These are phyloP conservation scores for Cladophialophora exuberans DNA, from an alignment of 2,329 filamentous ascomycete species.

Conservation along the genomic window DNA sequence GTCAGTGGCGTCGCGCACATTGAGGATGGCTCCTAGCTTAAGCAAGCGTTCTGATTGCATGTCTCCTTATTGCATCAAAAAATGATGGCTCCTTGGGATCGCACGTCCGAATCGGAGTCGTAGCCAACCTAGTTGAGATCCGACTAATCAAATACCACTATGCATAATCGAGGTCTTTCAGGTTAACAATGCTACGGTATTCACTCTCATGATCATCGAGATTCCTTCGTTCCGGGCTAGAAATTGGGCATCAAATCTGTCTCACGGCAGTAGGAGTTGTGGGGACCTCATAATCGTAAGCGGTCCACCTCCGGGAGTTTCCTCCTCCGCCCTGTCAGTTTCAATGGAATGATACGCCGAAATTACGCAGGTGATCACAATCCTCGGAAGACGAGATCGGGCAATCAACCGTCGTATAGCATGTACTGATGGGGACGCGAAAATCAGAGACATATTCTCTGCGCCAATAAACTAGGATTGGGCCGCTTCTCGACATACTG, in stretches of 20 bases:
- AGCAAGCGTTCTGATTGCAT: background rate
- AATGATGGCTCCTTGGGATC: background rate
- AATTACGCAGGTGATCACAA: background rate
- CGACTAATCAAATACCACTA: background rate
- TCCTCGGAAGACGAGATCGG: background rate
- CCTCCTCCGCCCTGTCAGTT: background rate
- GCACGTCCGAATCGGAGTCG: background rate
- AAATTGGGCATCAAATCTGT: background rate
- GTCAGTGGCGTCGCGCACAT: background rate
- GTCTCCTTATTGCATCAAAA: background rate
- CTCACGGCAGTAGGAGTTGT: background rate
- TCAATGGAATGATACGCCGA: conserved; percentile 5
- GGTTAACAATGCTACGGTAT: background rate
- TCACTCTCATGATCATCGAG: background rate
- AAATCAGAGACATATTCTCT: background rate
- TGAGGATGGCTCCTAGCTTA: background rate
- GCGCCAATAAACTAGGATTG: background rate
- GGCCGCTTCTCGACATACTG: background rate
- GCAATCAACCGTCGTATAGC: background rate
- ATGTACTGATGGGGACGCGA: background rate
- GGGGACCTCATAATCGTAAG: background rate
- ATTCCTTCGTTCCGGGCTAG: background rate
- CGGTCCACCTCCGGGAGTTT: conserved; percentile 1
- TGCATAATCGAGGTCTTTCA: background rate
- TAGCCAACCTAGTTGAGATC: background rate